Evolutionary conservation across 2,329 filamentous ascomycete species (phyloP), one percentile per base, ranked within the genome.

Genomic region (Fusarium humuli): DNA sequence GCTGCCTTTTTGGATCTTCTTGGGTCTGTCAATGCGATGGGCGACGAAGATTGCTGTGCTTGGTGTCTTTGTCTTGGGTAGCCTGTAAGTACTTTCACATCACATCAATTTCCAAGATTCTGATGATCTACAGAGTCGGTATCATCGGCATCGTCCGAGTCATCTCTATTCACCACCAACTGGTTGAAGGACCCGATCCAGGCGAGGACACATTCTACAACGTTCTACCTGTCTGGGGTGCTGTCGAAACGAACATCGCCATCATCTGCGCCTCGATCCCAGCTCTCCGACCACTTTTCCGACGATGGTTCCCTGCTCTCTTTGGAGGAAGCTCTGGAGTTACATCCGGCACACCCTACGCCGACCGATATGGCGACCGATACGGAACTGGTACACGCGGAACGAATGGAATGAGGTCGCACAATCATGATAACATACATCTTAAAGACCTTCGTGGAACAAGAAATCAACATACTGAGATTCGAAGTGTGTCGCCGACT

Each of bases 1-100:
- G 1, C 69, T 84, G 9, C 82, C 82, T 0, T 77, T 82, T 40
- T 78, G 76, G 67, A 81, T 83, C 41, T 83, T 84, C 65, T 52
- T 79, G 44, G 75, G 76, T 7, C 71, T 84, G 13, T 80, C 79
- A 32, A 82, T 83, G 71, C 76, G 77, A 6, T 75, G 65, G 49
- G 77, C 74, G 29, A 76, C 79, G 11, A 82, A 83, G 57, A 68
- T 81, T 32, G 81, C 81, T 6, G 74, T 83, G 0, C 73, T 83
- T 32, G 69, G 77, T 10, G 77, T 83, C 5, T 83, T 83, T 53
- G 58, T 79, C 25, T 61, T 83, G 5, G 82, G 82, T 45, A 65
- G 65, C 12, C 54, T 79, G 79, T 81, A 68, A 75, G 79, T 77
- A 11, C 4, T 3, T 7, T 5, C 2, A 18, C 11, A 8, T 27